phyloP scores from a whole-genome alignment of 345 rosid genomes.

The Rhodamnia argentea region DNA sequence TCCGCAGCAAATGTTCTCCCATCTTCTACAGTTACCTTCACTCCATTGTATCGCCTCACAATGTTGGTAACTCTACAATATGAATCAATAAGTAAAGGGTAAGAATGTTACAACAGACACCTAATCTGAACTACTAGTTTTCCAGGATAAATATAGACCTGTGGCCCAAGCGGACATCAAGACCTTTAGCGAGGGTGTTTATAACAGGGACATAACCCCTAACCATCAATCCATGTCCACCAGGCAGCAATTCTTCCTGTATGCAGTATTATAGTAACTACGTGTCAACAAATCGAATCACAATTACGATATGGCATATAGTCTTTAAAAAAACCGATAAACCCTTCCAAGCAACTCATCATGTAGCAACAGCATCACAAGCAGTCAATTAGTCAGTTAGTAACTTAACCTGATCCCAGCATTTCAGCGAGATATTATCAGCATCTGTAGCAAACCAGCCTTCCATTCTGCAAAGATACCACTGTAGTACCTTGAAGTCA shows the following conservation, averaged over 20 bases:
- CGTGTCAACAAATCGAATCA: background rate
- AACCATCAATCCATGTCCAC: constrained; percentile 98
- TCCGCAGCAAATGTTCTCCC: constrained; percentile 70
- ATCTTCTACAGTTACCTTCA: constrained; percentile 65
- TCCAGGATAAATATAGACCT: constrained; percentile 27
- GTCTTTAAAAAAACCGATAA: background rate
- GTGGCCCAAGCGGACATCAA: constrained; percentile 74
- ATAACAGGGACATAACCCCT: constrained; percentile 94
- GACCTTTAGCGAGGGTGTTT: constrained; percentile 91
- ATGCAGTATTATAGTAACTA: background rate
- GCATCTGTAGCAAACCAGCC: constrained; percentile 99
- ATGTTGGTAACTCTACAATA: constrained; percentile 59
- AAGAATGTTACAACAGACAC: background rate
- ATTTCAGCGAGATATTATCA: constrained; percentile 71
- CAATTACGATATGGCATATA: background rate
- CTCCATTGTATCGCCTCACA: constrained; percentile 60
- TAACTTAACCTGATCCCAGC: constrained; percentile 75
- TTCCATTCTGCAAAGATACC: constrained; percentile 98
- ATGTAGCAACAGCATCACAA: background rate
- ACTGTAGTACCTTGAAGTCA: constrained; percentile 75
- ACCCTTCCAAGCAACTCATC: background rate
- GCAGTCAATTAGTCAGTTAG: background rate
- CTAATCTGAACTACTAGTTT: background rate
- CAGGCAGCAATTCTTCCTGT: constrained; percentile 88
- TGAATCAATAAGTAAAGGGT: background rate